phyloP scores from a whole-genome alignment of 2,329 filamentous ascomycete species.

The Monosporascus sp. region DNA sequence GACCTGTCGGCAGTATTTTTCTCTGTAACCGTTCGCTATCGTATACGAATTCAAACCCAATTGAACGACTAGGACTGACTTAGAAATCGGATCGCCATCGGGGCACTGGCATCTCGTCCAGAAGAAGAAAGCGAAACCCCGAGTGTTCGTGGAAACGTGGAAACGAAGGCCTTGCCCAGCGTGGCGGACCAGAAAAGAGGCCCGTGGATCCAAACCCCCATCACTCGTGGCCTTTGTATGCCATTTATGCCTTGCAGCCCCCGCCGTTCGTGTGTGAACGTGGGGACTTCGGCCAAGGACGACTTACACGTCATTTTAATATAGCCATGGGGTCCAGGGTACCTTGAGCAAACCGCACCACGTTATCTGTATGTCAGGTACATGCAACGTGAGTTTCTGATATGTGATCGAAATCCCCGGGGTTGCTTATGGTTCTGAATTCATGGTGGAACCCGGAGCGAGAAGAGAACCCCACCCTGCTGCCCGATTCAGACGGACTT shows the following conservation, averaged over 20 bases:
- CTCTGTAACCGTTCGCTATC: too few relatives aligned
- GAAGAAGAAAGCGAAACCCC: constrained; percentile 13
- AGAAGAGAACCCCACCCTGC: not conserved
- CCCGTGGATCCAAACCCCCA: constrained; percentile 6
- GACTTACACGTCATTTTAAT: constrained; percentile 14
- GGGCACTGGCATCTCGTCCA: constrained; percentile 24
- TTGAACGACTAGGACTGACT: constrained; percentile 16
- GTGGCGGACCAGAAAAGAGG: constrained; percentile 15
- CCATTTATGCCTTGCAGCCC: constrained; percentile 15
- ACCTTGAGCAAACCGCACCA: constrained; percentile 16
- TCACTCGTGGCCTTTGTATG: not conserved
- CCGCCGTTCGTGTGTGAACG: constrained; percentile 19
- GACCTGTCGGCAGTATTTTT: not conserved
- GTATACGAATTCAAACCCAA: constrained; percentile 15
- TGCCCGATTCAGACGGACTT: not conserved
- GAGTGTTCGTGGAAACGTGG: constrained; percentile 4
- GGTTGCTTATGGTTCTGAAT: constrained; percentile 2
- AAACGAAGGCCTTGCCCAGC: constrained; percentile 14
- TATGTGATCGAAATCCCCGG: constrained; percentile 10
- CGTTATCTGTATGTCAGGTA: constrained; percentile 19
- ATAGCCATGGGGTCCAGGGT: constrained; percentile 2
- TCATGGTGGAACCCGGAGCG: constrained; percentile 1
- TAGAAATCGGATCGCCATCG: constrained; percentile 15
- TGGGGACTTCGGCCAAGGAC: constrained; percentile 3
- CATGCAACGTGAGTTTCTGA: constrained; percentile 17